phyloP scores from a whole-genome alignment of 768 basidiomycete genomes.

The Neoboletus magnificus region DNA sequence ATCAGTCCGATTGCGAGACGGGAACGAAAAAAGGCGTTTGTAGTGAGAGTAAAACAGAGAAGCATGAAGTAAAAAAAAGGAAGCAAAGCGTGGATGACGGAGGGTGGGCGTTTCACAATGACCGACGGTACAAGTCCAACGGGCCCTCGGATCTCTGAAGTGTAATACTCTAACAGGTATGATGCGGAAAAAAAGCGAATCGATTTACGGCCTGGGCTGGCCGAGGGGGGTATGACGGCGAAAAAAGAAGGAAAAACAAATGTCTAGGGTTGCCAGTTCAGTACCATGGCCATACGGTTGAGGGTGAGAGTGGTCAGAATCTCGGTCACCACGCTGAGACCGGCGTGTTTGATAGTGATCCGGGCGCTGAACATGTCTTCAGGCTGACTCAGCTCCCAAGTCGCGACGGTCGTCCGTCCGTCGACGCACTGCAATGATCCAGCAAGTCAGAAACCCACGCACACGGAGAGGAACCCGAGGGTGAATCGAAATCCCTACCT shows the following conservation, averaged over 20 bases:
- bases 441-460: neutral
- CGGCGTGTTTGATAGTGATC: conserved; percentile 55
- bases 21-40: neutral
- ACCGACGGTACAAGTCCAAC: conserved; percentile 3
- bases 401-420: conserved; percentile 56
- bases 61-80: conserved; percentile 2
- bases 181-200: neutral
- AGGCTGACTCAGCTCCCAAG: conserved; percentile 63
- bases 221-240: neutral
- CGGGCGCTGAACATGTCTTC: conserved; percentile 57
- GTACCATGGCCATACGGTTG: conserved; percentile 63
- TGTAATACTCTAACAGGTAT: neutral
- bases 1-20: neutral
- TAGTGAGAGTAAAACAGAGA: conserved; percentile 14
- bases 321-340: conserved; percentile 67
- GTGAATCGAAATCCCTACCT: conserved; percentile 42
- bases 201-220: neutral
- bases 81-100: neutral
- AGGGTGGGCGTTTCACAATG: conserved; percentile 17
- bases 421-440: conserved; percentile 54
- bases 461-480: neutral
- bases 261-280: conserved; percentile 46
- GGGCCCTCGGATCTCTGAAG: neutral
- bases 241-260: neutral
- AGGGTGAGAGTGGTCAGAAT: conserved; percentile 72